These are phyloP conservation scores for Canavalia gladiata DNA, from an alignment of 306 rosid species.

Conservation along the genomic window DNA sequence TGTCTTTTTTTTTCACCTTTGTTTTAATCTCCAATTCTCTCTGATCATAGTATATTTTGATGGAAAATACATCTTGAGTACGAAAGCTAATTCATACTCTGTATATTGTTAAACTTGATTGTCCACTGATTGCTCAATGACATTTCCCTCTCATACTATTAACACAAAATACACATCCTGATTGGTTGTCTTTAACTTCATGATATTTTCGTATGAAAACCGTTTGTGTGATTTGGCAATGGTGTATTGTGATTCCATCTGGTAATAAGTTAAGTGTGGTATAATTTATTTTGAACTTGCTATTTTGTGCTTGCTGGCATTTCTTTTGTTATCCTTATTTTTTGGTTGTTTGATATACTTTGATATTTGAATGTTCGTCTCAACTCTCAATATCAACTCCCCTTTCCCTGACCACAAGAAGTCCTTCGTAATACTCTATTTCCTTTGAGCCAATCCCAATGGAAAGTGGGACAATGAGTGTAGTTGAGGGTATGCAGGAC, in stretches of 20 bases:
- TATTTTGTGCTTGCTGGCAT: slow-evolving; percentile 2
- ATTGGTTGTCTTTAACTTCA: background rate
- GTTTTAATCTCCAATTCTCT: slow-evolving; percentile 10
- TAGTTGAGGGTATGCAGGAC: background rate
- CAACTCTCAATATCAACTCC: background rate
- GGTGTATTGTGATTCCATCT: background rate
- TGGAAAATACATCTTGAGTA: background rate
- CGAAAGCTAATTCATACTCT: background rate
- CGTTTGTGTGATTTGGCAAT: background rate
- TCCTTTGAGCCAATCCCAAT: slow-evolving; percentile 2
- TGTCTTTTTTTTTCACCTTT: background rate
- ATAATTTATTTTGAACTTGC: slow-evolving; percentile 7
- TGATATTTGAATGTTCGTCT: background rate
- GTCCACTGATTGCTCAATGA: background rate
- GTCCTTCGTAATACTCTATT: background rate
- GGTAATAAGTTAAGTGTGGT: slow-evolving; percentile 9
- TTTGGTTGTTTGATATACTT: background rate
- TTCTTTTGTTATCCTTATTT: slow-evolving; percentile 8
- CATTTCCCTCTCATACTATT: background rate
- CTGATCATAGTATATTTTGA: slow-evolving; percentile 32
- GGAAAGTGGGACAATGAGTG: background rate
- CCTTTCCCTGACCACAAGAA: background rate
- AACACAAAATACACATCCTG: background rate
- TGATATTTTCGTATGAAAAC: background rate
- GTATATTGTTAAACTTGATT: background rate